Base-by-base conservation (phyloP, 2,329 filamentous ascomycete species). In the Zasmidium cellare region DNA sequence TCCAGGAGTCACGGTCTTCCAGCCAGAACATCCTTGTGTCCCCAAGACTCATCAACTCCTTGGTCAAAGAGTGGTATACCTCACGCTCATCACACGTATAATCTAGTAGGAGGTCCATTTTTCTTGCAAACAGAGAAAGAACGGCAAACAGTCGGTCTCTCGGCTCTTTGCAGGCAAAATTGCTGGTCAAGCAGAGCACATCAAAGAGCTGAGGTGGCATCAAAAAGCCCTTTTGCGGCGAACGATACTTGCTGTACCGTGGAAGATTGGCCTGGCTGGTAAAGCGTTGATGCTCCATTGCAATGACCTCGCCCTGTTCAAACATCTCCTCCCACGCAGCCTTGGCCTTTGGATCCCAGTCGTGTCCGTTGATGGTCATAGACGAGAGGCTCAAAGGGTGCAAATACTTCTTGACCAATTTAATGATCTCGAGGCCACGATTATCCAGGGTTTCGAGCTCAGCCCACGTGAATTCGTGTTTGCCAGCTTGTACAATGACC, bases 1-100 rank as follows among this genome's bases (percentile, higher is more conserved):
- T 23, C 46, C 46, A 48, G 11, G 46, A 48, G 14, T 48, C 5
- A 28, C 46, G 46, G 20, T 48, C 46, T 7, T 23, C 24, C 11
- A 48, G 46, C 46, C 46, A 48, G 22, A 48, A 48, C 46, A 48
- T 48, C 2, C 46, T 16, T 48, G 46, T 48, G 18, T 48, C 46
- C 2, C 46, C 46, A 22, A 48, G 46, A 14, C 12, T 48, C 22
- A 48, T 11, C 6, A 48, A 18, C 46, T 48, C 46, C 24, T 48
- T 48, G 22, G 46, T 48, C 46, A 48, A 20, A 11, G 22, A 24
- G 3, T 48, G 7, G 46, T 48, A 48, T 18, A 48, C 46, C 14
- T 12, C 20, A 16, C 24, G 3, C 24, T 48, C 46, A 28, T 24
- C 22, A 20, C 46, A 48, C 6, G 22, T 23, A 18, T 48, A 48